Conservation (phyloP, 2,329 filamentous ascomycete species). For the Epichloe gansuensis region DNA sequence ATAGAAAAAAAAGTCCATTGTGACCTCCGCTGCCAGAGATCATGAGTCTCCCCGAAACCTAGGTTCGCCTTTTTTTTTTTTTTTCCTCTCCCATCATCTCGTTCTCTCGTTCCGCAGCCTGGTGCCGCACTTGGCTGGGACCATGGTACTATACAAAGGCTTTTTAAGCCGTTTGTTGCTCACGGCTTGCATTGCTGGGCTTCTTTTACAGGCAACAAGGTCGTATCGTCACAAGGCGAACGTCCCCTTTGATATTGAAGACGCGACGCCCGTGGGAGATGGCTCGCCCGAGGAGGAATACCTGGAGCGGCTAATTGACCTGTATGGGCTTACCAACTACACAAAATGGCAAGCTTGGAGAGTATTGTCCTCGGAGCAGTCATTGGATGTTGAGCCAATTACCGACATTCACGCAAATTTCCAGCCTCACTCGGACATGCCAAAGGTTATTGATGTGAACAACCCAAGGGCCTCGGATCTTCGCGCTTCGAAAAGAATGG, state of each 20-base stretch:
- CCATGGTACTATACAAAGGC: slow-evolving; percentile 16
- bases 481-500: slow-evolving; percentile 18
- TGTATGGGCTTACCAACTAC: slow-evolving; percentile 17
- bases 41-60: not conserved
- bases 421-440: slow-evolving; percentile 14
- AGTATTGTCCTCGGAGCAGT: slow-evolving; percentile 17
- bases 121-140: slow-evolving; percentile 6
- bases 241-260: slow-evolving; percentile 6
- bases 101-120: slow-evolving; percentile 4
- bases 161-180: slow-evolving; percentile 13
- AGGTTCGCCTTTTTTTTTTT: not conserved
- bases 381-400: slow-evolving; percentile 14
- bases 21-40: not conserved
- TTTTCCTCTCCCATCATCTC: not conserved
- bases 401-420: slow-evolving; percentile 20
- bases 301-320: slow-evolving; percentile 15
- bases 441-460: slow-evolving; percentile 15
- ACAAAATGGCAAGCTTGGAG: slow-evolving; percentile 23
- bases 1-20: not conserved
- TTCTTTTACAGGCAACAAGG: slow-evolving; percentile 14
- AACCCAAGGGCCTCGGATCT: slow-evolving; percentile 14
- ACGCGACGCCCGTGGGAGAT: slow-evolving; percentile 7
- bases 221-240: slow-evolving; percentile 6
- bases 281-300: slow-evolving; percentile 21
- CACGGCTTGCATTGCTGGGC: slow-evolving; percentile 13